These are phyloP conservation scores for Hypoxylon lenormandii DNA, from an alignment of 495 filamentous ascomycete species.

Conservation along the genomic window DNA sequence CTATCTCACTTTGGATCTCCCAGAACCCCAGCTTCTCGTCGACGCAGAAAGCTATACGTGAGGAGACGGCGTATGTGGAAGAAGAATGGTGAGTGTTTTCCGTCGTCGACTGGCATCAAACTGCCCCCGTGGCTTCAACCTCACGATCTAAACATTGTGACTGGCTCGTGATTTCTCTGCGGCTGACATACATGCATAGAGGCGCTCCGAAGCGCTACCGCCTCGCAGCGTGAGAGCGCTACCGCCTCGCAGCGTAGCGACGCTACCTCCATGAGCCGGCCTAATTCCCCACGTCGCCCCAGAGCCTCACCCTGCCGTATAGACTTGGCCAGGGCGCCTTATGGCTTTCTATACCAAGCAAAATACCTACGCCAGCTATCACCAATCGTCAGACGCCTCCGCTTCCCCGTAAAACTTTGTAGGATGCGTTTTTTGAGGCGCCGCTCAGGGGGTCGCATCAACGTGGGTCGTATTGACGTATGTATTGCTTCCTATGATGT, in stretches of 20 bases:
- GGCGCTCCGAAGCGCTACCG: neutral
- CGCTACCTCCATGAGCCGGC: slow-evolving; percentile 6
- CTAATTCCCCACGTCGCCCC: slow-evolving; percentile 23
- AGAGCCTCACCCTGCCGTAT: slow-evolving; percentile 8
- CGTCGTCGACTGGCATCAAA: too few relatives aligned
- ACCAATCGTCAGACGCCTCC: too few relatives aligned
- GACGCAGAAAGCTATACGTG: too few relatives aligned
- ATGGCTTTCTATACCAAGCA: neutral
- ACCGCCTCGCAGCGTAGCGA: neutral
- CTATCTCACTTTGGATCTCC: too few relatives aligned
- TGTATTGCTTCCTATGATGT: neutral
- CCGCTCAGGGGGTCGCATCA: too few relatives aligned
- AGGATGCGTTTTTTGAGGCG: too few relatives aligned
- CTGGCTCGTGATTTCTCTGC: neutral
- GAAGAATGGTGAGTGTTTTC: too few relatives aligned
- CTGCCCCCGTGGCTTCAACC: neutral
- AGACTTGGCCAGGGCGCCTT: too few relatives aligned
- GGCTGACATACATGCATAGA: neutral
- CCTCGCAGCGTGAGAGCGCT: too few relatives aligned
- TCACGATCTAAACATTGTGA: slow-evolving; percentile 9
- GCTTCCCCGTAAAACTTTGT: too few relatives aligned
- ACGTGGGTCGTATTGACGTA: slow-evolving; percentile 1
- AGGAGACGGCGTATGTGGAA: too few relatives aligned
- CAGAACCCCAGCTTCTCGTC: too few relatives aligned
- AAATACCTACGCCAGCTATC: slow-evolving; percentile 2